A percentile compares a stretch with the other conserved stretches of the same genome.
phyloP scores from a whole-genome alignment of 441 rosid species.

The Erysimum cheiri region DNA sequence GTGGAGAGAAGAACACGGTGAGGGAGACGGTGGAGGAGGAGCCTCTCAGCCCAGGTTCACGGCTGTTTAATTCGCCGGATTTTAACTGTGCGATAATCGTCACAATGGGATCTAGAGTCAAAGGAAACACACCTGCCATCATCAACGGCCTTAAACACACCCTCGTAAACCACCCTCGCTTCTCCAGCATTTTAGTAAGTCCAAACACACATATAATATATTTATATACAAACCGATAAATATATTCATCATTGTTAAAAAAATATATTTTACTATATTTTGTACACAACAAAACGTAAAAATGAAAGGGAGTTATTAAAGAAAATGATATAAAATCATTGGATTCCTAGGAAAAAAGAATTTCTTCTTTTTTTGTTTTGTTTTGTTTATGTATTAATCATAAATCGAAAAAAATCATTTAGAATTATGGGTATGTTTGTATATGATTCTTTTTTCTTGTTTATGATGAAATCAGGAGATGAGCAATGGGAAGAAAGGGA shows the following conservation, averaged over 20 bases:
- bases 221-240: not conserved
- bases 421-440: not conserved
- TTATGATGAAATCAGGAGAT: constrained; percentile 28
- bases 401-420: not conserved
- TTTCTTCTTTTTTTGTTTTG: not conserved
- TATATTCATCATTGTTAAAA: not conserved
- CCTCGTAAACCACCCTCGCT: constrained; percentile 75
- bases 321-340: constrained; percentile 16
- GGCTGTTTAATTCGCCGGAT: constrained; percentile 62
- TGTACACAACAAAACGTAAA: not conserved
- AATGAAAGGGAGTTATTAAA: not conserved
- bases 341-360: not conserved
- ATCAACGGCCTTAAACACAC: constrained; percentile 56
- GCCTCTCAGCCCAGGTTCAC: constrained; percentile 68
- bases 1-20: not conserved
- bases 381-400: not conserved
- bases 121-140: constrained; percentile 47
- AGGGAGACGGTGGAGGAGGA: constrained; percentile 42
- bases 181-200: constrained; percentile 67
- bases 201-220: not conserved
- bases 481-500: constrained; percentile 38
- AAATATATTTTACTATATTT: not conserved
- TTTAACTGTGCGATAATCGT: constrained; percentile 64
- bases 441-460: not conserved
- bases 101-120: constrained; percentile 57